Conservation (phyloP, 257 asterid genomes). For the Lycium barbarum region DNA sequence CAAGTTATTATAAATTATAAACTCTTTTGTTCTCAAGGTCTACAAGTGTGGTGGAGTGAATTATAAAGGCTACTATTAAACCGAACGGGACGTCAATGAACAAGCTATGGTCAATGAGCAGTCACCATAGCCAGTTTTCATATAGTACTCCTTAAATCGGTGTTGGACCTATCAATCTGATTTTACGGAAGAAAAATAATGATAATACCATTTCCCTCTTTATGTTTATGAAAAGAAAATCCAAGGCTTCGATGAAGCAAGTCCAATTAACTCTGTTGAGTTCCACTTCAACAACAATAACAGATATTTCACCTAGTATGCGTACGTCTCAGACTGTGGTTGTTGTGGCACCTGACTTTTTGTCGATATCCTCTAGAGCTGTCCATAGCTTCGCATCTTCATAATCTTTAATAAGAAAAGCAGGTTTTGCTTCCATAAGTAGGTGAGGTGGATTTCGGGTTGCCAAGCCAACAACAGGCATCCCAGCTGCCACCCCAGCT, state of each 20-base stretch:
- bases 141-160: not conserved
- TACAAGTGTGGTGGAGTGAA: not conserved
- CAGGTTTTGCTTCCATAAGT: slow-evolving; percentile 78
- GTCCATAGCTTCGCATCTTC: slow-evolving; percentile 90
- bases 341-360: slow-evolving; percentile 38
- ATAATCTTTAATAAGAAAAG: slow-evolving; percentile 79
- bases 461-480: slow-evolving; percentile 83
- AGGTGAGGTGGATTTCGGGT: slow-evolving; percentile 79
- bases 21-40: slow-evolving; percentile 10
- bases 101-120: not conserved
- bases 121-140: not conserved
- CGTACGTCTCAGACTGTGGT: slow-evolving; percentile 27
- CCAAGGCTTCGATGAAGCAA: not conserved
- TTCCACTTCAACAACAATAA: slow-evolving; percentile 1
- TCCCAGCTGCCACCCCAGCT: slow-evolving; percentile 95
- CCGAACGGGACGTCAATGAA: not conserved
- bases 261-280: not conserved
- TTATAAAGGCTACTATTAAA: not conserved
- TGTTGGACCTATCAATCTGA: not conserved
- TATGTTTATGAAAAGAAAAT: not conserved
- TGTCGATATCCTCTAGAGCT: slow-evolving; percentile 74
- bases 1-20: not conserved
- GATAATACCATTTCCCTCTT: not conserved
- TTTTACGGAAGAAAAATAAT: not conserved
- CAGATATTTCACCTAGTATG: slow-evolving; percentile 23